phyloP scores from a whole-genome alignment of 345 rosid species.

The Lepidium africanum region DNA sequence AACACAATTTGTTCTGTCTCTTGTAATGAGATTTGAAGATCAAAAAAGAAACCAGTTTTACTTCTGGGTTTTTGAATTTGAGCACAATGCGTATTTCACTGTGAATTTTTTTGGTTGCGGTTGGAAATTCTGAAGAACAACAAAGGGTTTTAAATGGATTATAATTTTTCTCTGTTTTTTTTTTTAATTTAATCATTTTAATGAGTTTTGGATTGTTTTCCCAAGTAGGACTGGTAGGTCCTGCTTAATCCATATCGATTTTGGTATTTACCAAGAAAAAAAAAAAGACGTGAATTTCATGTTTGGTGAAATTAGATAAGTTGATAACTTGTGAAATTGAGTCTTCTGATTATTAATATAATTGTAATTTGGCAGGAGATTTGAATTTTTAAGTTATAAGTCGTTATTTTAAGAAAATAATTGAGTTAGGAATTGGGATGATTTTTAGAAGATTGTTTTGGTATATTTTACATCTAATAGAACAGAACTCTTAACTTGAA shows the following conservation, averaged over 20 bases:
- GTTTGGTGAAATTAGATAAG: constrained; percentile 20
- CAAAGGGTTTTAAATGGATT: not conserved
- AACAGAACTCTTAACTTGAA: not conserved
- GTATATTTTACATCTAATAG: not conserved
- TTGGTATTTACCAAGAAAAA: constrained; percentile 2
- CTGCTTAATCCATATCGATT: constrained; percentile 18
- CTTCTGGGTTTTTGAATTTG: constrained; percentile 11
- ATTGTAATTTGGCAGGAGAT: not conserved
- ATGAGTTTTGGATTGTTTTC: constrained; percentile 20
- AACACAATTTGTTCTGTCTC: not conserved
- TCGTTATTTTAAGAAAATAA: not conserved
- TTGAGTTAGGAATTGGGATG: not conserved
- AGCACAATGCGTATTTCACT: constrained; percentile 2
- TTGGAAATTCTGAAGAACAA: constrained; percentile 4
- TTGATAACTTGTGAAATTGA: constrained; percentile 12
- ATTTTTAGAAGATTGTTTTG: not conserved
- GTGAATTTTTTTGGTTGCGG: constrained; percentile 10
- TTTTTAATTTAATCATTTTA: not conserved
- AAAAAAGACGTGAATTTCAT: constrained; percentile 12
- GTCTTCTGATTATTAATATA: constrained; percentile 7
- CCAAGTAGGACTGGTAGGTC: constrained; percentile 25
- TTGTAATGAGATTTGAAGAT: not conserved
- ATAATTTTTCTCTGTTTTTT: constrained; percentile 5
- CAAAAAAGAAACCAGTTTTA: not conserved
- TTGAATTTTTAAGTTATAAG: not conserved